A percentile compares a stretch with the other conserved stretches of the same genome.
Evolutionary conservation across 2,329 filamentous ascomycete species (phyloP).

Genomic region (Colletotrichum filicis): DNA sequence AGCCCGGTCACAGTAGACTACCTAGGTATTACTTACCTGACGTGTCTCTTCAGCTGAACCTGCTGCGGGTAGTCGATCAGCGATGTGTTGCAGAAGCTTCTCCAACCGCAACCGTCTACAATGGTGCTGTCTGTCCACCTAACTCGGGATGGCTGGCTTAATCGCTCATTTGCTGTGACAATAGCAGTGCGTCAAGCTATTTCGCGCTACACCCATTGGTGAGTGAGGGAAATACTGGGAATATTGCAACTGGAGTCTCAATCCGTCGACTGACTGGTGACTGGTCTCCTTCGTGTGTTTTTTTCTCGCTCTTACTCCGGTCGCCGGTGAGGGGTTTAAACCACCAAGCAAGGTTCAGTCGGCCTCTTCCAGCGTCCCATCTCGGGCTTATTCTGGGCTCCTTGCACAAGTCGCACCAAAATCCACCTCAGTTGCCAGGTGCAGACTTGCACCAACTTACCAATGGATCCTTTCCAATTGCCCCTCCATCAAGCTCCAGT

Average conservation of each 20-base stretch:
- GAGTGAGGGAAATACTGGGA: conserved; percentile 31
- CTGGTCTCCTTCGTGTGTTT: not conserved
- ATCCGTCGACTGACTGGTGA: not conserved
- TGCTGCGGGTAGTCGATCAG: not conserved
- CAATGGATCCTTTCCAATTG: conserved; percentile 3
- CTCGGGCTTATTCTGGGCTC: conserved; percentile 35
- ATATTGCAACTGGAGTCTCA: not conserved
- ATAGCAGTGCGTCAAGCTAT: conserved; percentile 8
- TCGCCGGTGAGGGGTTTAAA: conserved; percentile 30
- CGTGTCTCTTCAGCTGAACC: conserved; percentile 3
- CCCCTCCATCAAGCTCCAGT: conserved; percentile 25
- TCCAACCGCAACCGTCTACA: not conserved
- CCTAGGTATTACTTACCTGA: not conserved
- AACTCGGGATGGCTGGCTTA: conserved; percentile 3
- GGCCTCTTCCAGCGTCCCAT: conserved; percentile 13
- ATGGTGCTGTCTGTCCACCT: not conserved
- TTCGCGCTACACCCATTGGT: conserved; percentile 16
- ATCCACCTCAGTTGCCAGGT: conserved; percentile 23
- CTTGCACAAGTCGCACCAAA: conserved; percentile 27
- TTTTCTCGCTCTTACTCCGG: conserved; percentile 24
- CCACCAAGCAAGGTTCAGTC: conserved; percentile 22
- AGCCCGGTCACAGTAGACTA: conserved; percentile 10
- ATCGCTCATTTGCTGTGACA: conserved; percentile 24
- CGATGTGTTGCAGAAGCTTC: conserved; percentile 23
- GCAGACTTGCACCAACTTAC: conserved; percentile 22